phyloP scores from a whole-genome alignment of 495 filamentous ascomycete genomes.

The Penicillium diatomitis region DNA sequence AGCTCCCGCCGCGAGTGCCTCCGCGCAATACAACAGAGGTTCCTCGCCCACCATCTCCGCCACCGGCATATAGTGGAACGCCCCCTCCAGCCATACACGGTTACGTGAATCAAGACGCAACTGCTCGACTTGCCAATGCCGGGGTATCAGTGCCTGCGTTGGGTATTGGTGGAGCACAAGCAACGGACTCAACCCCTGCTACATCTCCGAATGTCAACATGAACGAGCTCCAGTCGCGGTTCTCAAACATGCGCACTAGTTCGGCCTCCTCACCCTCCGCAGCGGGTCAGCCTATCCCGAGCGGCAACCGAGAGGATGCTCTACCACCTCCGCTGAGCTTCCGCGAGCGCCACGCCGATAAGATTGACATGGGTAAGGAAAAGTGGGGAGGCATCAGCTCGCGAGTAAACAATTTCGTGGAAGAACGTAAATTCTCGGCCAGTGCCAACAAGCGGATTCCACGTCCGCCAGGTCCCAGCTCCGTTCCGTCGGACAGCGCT shows the following conservation, averaged over 20 bases:
- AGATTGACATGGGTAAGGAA: conserved; percentile 57
- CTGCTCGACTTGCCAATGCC: conserved; percentile 59
- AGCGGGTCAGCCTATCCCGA: conserved; percentile 37
- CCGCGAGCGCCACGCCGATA: conserved; percentile 50
- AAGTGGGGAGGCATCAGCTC: conserved; percentile 43
- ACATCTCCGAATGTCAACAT: conserved; percentile 29
- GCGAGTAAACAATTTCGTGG: conserved; percentile 29
- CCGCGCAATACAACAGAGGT: conserved; percentile 50
- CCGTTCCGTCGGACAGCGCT: background rate
- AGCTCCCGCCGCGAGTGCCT: conserved; percentile 65
- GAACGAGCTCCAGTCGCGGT: conserved; percentile 59
- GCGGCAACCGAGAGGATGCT: conserved; percentile 5
- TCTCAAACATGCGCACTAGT: conserved; percentile 45
- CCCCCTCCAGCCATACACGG: conserved; percentile 22
- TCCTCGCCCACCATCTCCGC: conserved; percentile 37
- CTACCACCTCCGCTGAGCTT: conserved; percentile 30
- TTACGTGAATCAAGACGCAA: conserved; percentile 59
- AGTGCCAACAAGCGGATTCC: conserved; percentile 21
- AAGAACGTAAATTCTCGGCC: conserved; percentile 25
- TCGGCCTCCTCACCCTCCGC: conserved; percentile 12
- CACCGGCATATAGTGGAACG: conserved; percentile 41
- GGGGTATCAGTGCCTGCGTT: conserved; percentile 78
- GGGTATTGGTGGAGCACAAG: conserved; percentile 49
- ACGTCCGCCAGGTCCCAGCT: conserved; percentile 17
- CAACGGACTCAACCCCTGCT: no score